Evolutionary conservation across 2,329 filamentous ascomycete genomes (phyloP), one percentile per base, ranked within the genome.

Genomic region (Chalara sp.): DNA sequence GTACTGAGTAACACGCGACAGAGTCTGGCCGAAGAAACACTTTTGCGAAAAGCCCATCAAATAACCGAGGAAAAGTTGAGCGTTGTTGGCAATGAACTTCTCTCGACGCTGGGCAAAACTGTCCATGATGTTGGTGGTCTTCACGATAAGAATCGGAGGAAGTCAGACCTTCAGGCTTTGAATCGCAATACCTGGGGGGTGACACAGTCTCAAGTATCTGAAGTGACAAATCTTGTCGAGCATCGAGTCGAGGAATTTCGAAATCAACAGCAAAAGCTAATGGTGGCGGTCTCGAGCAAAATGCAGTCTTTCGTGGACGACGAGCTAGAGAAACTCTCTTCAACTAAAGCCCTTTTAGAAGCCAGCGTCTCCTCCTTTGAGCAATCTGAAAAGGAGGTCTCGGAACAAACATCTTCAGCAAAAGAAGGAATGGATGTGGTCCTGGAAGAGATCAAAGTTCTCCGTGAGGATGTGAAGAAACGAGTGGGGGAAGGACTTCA

Each of bases 371-470:
- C 76, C 6, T 76, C 76, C 0, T 89, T 96, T 59, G 76, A 81
- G 39, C 73, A 76, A 13, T 87, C 86, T 0, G 83, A 85, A 65
- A 73, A 75, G 47, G 80, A 86, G 58, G 77, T 95, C 12, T 76
- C 86, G 30, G 73, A 79, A 41, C 83, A 87, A 61, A 86, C 83
- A 50, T 74, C 78, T 29, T 74, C 77, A 55, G 86, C 89, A 3
- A 88, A 86, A 61, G 83, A 91, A 45, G 86, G 91, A 51, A 90
- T 96, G 87, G 91, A 96, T 61, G 75, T 80, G n/a, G 85, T 96
- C 1, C 76, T 99, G 7, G 88, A 93, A 61, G 92, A 95, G 65
- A 96, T 97, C 66, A 91, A 91, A 65, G 82, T 80, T n/a, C 76
- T 97, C 29, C 82, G 92, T 28, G 87, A 96, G 65, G 84, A 88